Percentiles rank a stretch among this genome's conserved stretches.
These are phyloP conservation scores for Coemansia sp. DNA, from an alignment of 192 early-diverging fungal species.

Conservation along the genomic window DNA sequence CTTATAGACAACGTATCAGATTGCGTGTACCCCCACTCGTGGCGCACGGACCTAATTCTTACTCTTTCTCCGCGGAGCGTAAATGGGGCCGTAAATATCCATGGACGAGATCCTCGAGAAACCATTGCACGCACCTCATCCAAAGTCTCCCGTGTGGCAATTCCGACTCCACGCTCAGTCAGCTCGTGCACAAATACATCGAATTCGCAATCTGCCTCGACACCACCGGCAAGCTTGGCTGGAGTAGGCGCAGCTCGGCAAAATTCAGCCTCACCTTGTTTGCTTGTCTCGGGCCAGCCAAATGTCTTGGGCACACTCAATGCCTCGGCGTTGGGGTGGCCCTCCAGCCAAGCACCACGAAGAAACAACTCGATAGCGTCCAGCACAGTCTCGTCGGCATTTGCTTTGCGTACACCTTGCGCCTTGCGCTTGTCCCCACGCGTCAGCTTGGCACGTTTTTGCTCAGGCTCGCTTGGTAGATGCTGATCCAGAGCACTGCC, in stretches of 20 bases:
- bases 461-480: slow-evolving; percentile 4
- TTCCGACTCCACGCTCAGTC: slow-evolving; percentile 37
- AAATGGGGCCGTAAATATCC: slow-evolving; percentile 42
- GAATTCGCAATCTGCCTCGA: slow-evolving; percentile 28
- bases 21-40: slow-evolving; percentile 54
- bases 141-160: slow-evolving; percentile 38
- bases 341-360: slow-evolving; percentile 14
- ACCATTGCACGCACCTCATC: slow-evolving; percentile 29
- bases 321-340: background rate
- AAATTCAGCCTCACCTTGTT: slow-evolving; percentile 24
- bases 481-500: background rate
- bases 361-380: slow-evolving; percentile 35
- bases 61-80: slow-evolving; percentile 39
- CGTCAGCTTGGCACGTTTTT: slow-evolving; percentile 32
- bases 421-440: slow-evolving; percentile 7
- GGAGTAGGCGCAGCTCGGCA: slow-evolving; percentile 31
- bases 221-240: slow-evolving; percentile 39
- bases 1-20: slow-evolving; percentile 29
- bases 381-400: slow-evolving; percentile 37
- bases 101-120: slow-evolving; percentile 26
- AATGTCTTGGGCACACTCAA: slow-evolving; percentile 15
- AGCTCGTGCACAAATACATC: slow-evolving; percentile 43
- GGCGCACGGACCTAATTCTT: slow-evolving; percentile 33
- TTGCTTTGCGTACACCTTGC: slow-evolving; percentile 23
- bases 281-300: slow-evolving; percentile 36